Evolutionary conservation across 768 basidiomycete species (phyloP), one percentile per base, ranked within the genome.

Genomic region (Lactifluus rugatus): DNA sequence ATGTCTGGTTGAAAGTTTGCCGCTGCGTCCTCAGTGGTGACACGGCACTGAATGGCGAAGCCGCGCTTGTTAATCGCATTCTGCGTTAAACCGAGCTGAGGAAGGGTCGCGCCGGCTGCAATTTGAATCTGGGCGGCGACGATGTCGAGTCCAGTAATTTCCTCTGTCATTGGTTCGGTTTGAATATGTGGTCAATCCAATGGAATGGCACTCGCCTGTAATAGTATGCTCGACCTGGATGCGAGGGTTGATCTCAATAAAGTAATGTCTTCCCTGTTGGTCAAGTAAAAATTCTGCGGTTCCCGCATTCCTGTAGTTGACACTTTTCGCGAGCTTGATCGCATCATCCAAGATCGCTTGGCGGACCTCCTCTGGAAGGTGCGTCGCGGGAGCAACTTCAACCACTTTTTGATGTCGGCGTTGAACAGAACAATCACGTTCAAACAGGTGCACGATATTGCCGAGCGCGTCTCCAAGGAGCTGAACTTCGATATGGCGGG

Each of bases 181-280:
- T 51, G 23, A 21, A 17, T 54, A 42, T 41, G 52, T 46, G 49
- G 26, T 44, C 58, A 42, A 28, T 45, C 21, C 46, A n/a, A 17
- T 56, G 58, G 56, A 41, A 42, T 46, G 32, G 21, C 21, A 70
- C 75, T 52, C 64, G 91, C 93, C 93, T 60, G 96, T 97, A 70
- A 98, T 97, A 56, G 96, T 98, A 73, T 98, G 96, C 70, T 98
- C 96, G 73, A 99, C 96, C 73, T 99, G 96, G 67, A 99, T 97
- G 75, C 96, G 93, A 31, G 96, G 93, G 73, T 97, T 97, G 66
- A 99, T 97, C 74, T 99, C 96, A 68, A 99, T 98, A 76, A 99
- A 98, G 74, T 98, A 98, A 73, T 96, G 93, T 65, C 93, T 81
- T 66, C 91, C 93, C 78, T 88, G 83, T 70, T 93, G 89, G 73